Evolutionary conservation across 129 eudicot genomes (phyloP).

Genomic region (Smallanthus sonchifolius): DNA sequence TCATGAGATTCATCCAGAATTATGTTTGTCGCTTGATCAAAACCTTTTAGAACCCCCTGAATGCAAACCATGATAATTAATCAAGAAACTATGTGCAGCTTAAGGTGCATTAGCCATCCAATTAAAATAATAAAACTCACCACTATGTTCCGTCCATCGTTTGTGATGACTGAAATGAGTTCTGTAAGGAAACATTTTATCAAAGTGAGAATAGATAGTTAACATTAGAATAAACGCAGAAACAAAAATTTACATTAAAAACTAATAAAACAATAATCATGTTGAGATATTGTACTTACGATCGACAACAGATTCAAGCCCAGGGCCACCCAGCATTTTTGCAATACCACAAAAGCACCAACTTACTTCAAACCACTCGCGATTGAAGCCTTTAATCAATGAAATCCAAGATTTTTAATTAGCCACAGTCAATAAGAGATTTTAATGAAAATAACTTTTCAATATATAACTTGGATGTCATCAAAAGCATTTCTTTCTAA

Average conservation of each 20-base stretch:
- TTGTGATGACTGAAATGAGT: conserved; percentile 69
- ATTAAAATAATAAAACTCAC: conserved; percentile 32
- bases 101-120: background rate
- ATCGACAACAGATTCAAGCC: conserved; percentile 53
- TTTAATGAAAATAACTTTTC: background rate
- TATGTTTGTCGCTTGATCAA: conserved; percentile 85
- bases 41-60: conserved; percentile 81
- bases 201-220: background rate
- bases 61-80: background rate
- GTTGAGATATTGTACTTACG: conserved; percentile 31
- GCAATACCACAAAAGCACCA: conserved; percentile 9
- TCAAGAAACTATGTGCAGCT: background rate
- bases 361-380: background rate
- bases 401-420: background rate
- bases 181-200: conserved; percentile 3
- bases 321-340: conserved; percentile 44
- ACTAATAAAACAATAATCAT: background rate
- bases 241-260: background rate
- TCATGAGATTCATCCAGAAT: conserved; percentile 95
- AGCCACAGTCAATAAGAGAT: background rate
- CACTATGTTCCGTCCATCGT: conserved; percentile 88
- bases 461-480: background rate
- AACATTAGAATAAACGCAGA: background rate
- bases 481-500: background rate
- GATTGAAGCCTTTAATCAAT: background rate